Percentiles rank a stretch among this genome's conserved stretches.
phyloP scores from a whole-genome alignment of 164 flowering plant genomes.

The Tetracentron sinense region DNA sequence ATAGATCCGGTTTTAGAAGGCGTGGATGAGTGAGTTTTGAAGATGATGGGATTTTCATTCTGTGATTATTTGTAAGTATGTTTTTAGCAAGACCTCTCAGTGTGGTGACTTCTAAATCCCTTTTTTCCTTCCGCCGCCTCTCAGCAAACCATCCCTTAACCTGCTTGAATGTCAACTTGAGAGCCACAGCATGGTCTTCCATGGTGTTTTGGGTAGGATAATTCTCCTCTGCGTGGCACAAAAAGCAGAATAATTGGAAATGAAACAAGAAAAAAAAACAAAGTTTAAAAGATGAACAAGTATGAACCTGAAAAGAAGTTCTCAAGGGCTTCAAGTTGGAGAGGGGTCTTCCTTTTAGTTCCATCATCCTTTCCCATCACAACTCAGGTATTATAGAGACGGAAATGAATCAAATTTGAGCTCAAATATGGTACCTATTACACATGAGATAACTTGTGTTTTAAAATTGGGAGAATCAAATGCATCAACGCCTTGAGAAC shows the following conservation, averaged over 20 bases:
- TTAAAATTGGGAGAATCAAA: too few species aligned
- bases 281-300: neutral
- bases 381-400: too few species aligned
- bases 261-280: neutral
- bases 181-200: constrained; percentile 39
- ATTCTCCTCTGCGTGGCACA: constrained; percentile 34
- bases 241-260: neutral
- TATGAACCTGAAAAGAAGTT: constrained; percentile 42
- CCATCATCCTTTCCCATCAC: constrained; percentile 10
- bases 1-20: constrained; percentile 3
- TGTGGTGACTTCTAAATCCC: constrained; percentile 7
- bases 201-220: constrained; percentile 43
- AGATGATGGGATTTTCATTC: constrained; percentile 6
- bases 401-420: too few species aligned
- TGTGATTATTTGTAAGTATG: constrained; percentile 6
- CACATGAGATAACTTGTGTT: too few species aligned
- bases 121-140: constrained; percentile 54
- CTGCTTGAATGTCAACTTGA: constrained; percentile 56
- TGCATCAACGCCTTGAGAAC: too few species aligned
- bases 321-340: constrained; percentile 50
- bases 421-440: too few species aligned
- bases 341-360: constrained; percentile 39
- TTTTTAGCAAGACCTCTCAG: constrained; percentile 11
- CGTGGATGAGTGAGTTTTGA: constrained; percentile 11
- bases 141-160: constrained; percentile 60